Base-by-base conservation (phyloP, 2,329 filamentous ascomycete species). In the Lasiodiplodia hormozganensis region DNA sequence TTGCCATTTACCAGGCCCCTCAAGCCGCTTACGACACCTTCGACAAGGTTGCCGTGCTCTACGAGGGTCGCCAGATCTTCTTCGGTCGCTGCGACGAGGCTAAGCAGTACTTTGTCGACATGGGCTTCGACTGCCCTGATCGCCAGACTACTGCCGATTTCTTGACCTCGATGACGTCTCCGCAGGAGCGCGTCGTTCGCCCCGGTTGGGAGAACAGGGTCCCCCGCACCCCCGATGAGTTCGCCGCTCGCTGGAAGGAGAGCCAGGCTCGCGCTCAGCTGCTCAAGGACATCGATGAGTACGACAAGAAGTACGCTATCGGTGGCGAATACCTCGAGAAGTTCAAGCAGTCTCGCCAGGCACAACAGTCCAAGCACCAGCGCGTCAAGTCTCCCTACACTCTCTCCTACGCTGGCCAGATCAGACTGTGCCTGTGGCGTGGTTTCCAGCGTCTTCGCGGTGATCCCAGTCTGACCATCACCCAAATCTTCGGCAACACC, bases 301-400 rank as follows among this genome's bases (percentile, higher is more conserved):
- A 80, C 70, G 78, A 81, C 66, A 68, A 76, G 60, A 71, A 76
- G 60, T 78, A 76, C 65, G 74, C 78, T 0, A 75, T 78, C 70
- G 74, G 76, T 21, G 80, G 80, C 57, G 76, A 80, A 56, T 72
- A 76, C 7, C 76, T 77, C 25, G 72, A 81, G 68, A 71, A 75
- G 38, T 82, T 82, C 71, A 77, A 77, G 53, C 73, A 75, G 40
- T 81, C 80, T 43, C 76, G 80, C 34, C 71, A 74, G 54, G 77
- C 76, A 18, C 78, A 81, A 68, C 78, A 82, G 71, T 74, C 79
- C 18, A 82, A 80, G 72, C 51, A 31, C 14, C 78, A 80, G 73
- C 88, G 91, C 4, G 76, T 84, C 60, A 87, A 87, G 76, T 94
- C 91, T 2, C 92, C 93, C 0, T 96, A 89, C 78, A 96, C 92